Evolutionary conservation across 2,329 filamentous ascomycete genomes (phyloP).

Genomic region (Cadophora sp.): DNA sequence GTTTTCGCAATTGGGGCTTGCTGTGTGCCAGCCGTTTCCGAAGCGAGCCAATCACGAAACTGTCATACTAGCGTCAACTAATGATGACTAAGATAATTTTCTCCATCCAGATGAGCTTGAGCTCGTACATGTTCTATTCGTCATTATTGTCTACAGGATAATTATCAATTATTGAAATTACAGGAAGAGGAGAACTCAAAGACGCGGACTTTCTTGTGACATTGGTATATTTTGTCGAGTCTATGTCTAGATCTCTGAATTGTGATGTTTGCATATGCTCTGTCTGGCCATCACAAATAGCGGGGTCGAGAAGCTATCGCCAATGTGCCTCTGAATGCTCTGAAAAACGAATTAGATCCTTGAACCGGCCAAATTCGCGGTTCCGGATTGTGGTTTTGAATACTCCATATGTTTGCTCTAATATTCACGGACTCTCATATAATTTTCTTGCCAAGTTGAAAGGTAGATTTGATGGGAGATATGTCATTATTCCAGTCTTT

Average conservation of each 20-base stretch:
- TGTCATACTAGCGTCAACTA: neutral
- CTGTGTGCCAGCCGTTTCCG: conserved; percentile 8
- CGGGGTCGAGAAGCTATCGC: too few relatives aligned
- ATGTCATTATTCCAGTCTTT: neutral
- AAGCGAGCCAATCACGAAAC: conserved; percentile 23
- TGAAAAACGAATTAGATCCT: too few relatives aligned
- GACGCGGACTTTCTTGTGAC: neutral
- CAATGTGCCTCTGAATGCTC: too few relatives aligned
- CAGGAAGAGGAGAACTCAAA: neutral
- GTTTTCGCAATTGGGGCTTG: conserved; percentile 27
- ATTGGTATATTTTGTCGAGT: neutral
- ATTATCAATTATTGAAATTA: too few relatives aligned
- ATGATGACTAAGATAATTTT: conserved; percentile 6
- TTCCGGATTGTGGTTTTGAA: neutral
- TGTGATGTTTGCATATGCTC: too few relatives aligned
- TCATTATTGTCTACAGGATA: neutral
- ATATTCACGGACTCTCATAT: neutral
- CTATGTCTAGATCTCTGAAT: neutral
- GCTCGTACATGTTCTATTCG: too few relatives aligned
- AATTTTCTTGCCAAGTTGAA: neutral
- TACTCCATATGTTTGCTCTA: neutral
- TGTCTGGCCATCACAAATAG: too few relatives aligned
- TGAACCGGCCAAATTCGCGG: too few relatives aligned
- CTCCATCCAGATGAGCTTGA: too few relatives aligned
- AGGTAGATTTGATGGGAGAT: neutral